These are phyloP conservation scores for Leptoxyphium fumago DNA, from an alignment of 2,329 filamentous ascomycete species.

Conservation along the genomic window DNA sequence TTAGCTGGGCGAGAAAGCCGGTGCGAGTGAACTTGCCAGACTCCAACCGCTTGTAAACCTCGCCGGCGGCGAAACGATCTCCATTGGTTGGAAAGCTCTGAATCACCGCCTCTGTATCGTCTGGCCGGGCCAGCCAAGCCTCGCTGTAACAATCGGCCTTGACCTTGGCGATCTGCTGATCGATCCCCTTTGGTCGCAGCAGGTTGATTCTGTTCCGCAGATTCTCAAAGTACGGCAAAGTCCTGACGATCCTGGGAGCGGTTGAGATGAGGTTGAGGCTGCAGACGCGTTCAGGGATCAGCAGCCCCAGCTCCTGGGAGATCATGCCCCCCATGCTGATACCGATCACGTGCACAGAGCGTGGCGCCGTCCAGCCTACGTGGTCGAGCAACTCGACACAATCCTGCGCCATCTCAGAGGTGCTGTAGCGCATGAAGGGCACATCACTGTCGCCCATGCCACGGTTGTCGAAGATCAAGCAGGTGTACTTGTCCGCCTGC, in stretches of 20 bases:
- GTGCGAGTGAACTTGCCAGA: constrained; percentile 44
- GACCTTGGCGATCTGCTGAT: constrained; percentile 49
- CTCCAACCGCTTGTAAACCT: constrained; percentile 56
- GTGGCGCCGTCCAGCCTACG: constrained; percentile 49
- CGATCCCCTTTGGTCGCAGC: constrained; percentile 54
- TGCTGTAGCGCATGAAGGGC: constrained; percentile 63
- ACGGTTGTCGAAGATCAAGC: constrained; percentile 69
- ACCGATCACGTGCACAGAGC: constrained; percentile 54
- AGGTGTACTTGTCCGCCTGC: constrained; percentile 51
- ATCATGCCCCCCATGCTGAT: constrained; percentile 89
- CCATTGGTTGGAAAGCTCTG: constrained; percentile 57
- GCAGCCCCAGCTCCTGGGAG: constrained; percentile 53
- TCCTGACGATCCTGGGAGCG: constrained; percentile 32
- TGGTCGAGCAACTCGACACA: constrained; percentile 53
- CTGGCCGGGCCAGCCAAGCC: constrained; percentile 47
- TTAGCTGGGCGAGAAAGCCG: constrained; percentile 62
- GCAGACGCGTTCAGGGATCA: constrained; percentile 34
- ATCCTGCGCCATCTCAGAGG: constrained; percentile 72
- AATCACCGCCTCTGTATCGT: constrained; percentile 32
- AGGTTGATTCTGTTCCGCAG: constrained; percentile 42
- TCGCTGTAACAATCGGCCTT: constrained; percentile 52
- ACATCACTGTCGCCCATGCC: constrained; percentile 71
- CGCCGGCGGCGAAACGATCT: constrained; percentile 68
- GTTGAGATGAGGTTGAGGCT: constrained; percentile 38
- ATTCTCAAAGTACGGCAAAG: constrained; percentile 44